phyloP scores from a whole-genome alignment of 2,329 filamentous ascomycete genomes.

The Aspergillus pseudoviridinutans region DNA sequence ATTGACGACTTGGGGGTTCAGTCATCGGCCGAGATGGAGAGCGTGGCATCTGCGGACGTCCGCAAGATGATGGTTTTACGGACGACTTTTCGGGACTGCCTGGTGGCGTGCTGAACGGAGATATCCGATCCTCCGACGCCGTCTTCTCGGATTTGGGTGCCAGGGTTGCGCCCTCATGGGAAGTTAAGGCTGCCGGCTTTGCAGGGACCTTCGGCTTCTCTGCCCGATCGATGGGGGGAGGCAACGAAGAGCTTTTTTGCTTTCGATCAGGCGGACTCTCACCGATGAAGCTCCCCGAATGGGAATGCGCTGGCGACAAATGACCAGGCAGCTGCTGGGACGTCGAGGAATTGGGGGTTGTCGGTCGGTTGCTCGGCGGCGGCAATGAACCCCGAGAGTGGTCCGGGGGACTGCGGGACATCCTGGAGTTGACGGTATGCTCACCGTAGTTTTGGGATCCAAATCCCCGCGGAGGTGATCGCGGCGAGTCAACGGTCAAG shows the following conservation, averaged over 20 bases:
- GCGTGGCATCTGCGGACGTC: conserved; percentile 11
- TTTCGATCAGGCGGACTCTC: conserved; percentile 27
- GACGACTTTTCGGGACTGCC: conserved; percentile 62
- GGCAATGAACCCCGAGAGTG: conserved; percentile 22
- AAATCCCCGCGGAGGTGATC: conserved; percentile 36
- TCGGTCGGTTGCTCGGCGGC: conserved; percentile 25
- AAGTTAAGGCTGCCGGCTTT: conserved; percentile 39
- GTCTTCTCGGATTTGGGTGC: conserved; percentile 23
- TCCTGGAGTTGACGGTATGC: conserved; percentile 51
- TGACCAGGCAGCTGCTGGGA: conserved; percentile 16
- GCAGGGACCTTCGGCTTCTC: conserved; percentile 68
- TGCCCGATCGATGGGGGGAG: conserved; percentile 74
- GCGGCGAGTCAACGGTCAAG: conserved; percentile 42
- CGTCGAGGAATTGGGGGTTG: conserved; percentile 28
- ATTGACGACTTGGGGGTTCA: conserved; percentile 24
- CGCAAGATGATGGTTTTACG: conserved; percentile 22
- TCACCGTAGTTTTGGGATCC: conserved; percentile 57
- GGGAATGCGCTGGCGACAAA: conserved; percentile 17
- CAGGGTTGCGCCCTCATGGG: conserved; percentile 26
- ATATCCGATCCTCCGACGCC: conserved; percentile 50
- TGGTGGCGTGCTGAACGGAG: conserved; percentile 84
- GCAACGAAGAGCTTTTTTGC: conserved; percentile 45
- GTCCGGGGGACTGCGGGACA: conserved; percentile 23
- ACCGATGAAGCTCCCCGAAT: conserved; percentile 9
- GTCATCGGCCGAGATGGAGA: conserved; percentile 19